phyloP scores from a whole-genome alignment of 176 grass and related monocot genomes.

The Carex scoparia region DNA sequence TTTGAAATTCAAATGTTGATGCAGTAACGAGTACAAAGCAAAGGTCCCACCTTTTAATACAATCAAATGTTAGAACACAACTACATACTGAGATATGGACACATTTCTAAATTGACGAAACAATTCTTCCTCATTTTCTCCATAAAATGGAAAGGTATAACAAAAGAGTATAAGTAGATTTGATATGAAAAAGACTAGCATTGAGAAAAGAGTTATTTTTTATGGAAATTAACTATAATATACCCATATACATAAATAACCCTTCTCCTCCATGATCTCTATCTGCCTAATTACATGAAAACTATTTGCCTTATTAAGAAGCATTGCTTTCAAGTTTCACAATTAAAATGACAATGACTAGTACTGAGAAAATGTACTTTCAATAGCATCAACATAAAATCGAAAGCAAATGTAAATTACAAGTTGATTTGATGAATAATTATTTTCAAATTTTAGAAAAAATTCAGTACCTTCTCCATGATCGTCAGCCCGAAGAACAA shows the following conservation, averaged over 20 bases:
- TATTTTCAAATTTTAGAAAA: neutral
- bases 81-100: neutral
- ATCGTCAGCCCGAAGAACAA: conserved; percentile 62
- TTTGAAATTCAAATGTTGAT: conserved; percentile 69
- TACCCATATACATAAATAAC: neutral
- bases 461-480: conserved; percentile 58
- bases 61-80: neutral
- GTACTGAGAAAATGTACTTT: neutral
- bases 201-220: neutral
- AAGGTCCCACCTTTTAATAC: conserved; percentile 61
- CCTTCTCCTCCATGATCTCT: too few relatives aligned
- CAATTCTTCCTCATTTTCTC: neutral
- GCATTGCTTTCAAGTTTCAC: neutral
- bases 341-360: neutral
- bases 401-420: neutral
- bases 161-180: neutral
- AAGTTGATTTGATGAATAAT: neutral
- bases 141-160: neutral
- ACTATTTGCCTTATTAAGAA: neutral
- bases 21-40: conserved; percentile 67
- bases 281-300: neutral
- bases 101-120: neutral
- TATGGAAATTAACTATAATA: neutral
- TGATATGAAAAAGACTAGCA: neutral
- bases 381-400: neutral